Base-by-base conservation (phyloP, 345 rosid species). In the Melastoma malabathricum region DNA sequence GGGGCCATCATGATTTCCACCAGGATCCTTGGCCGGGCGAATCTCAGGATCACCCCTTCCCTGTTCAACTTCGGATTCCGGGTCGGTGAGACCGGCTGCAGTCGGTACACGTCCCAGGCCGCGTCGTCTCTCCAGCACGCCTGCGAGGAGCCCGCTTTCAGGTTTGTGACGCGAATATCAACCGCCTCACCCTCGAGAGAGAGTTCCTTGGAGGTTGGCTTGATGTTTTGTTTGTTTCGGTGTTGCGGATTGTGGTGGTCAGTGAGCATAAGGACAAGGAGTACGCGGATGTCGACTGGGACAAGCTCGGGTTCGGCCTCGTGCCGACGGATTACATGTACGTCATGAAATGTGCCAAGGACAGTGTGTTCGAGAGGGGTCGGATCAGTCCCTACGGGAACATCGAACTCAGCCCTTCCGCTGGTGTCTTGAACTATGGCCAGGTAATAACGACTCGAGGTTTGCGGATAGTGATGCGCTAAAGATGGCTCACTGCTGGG, bases 361-460 rank as follows among this genome's bases (percentile, higher is more conserved):
- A 78, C 16, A 70, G 72, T 0, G 56, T 41, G 18, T 90, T 82
- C 38, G 67, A 61, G 52, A 59, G 60, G 16, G 96, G 94, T 5
- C 59, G 56, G 17, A 69, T 90, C 39, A 63, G 48, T 60, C 82
- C 56, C 27, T 82, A 70, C 46, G 74, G 78, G 27, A 82, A 70
- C 61, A 64, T 90, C 53, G 76, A 76, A 25, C 60, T 90, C 46
- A 80, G 83, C 67, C 98, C 98, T 69, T 77, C 83, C 0, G 81
- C 92, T 12, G 92, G 80, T 39, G 86, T 84, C 65, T 64, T 86
- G 54, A 90, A 86, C 57, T 90, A 84, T 50, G 98, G 92, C 48
- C 98, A 90, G 94, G 98, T 73, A 79, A 34, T 34, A 34, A 34
- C 12, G 2, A 34, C 41, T 6, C 9, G 12, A 34, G 0, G 12